Evolutionary conservation across 1,284 basidiomycete species (phyloP).

Genomic region (Caloboletus inedulis): DNA sequence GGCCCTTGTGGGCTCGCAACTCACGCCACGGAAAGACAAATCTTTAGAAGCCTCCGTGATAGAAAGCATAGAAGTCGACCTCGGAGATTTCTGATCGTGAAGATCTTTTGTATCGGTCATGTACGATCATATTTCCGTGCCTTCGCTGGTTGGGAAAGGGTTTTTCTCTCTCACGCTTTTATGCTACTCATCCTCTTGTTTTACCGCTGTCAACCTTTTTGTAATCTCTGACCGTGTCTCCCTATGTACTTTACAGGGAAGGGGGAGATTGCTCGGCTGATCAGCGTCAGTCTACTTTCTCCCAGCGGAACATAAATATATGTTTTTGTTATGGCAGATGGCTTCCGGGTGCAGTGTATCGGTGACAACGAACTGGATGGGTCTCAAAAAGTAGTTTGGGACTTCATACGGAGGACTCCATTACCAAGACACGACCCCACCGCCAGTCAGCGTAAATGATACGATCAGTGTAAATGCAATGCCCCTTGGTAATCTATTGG

Average conservation of each 20-base stretch:
- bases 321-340: no score
- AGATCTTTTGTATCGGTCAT: not conserved
- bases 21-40: slow-evolving; percentile 35
- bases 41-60: slow-evolving; percentile 58
- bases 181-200: not conserved
- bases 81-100: slow-evolving; percentile 64
- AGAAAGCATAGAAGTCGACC: slow-evolving; percentile 68
- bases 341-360: no score
- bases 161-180: not conserved
- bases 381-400: not conserved
- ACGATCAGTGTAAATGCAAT: no score
- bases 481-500: slow-evolving; percentile 7
- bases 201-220: not conserved
- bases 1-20: slow-evolving; percentile 22
- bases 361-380: not conserved
- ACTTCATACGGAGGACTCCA: not conserved
- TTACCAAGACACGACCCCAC: not conserved
- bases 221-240: not conserved
- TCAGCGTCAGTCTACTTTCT: slow-evolving; percentile 2
- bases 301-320: no score
- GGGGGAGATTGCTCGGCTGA: slow-evolving; percentile 7
- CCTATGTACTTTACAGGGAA: slow-evolving; percentile 12
- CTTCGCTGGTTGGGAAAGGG: not conserved
- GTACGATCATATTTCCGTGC: not conserved
- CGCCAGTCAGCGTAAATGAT: no score